Conservation (phyloP, 257 asterid genomes). For the Agastache rugosa region DNA sequence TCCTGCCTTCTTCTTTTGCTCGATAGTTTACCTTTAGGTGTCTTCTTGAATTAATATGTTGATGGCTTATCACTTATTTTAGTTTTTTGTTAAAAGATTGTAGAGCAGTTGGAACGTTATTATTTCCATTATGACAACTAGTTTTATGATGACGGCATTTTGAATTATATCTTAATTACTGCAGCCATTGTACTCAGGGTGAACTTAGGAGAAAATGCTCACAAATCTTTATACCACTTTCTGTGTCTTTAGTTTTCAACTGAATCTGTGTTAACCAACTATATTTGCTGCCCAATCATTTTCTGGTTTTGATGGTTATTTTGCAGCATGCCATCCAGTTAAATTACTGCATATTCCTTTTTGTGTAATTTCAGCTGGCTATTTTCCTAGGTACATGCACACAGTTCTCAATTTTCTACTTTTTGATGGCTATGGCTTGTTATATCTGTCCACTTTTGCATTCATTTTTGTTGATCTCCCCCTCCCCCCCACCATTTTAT, state of each 20-base stretch:
- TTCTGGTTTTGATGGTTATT: not conserved
- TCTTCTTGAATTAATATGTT: not conserved
- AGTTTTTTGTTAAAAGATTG: not conserved
- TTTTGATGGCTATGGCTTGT: not conserved
- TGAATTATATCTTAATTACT: not conserved
- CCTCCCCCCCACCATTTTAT: too few species aligned
- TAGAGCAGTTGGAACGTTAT: not conserved
- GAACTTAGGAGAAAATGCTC: not conserved
- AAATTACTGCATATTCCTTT: not conserved
- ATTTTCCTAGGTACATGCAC: conserved; percentile 2
- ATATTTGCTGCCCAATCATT: conserved; percentile 8
- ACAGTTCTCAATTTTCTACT: not conserved
- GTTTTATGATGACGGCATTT: conserved; percentile 1
- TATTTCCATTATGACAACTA: not conserved
- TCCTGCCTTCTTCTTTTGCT: not conserved
- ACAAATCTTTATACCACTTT: not conserved
- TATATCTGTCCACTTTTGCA: not conserved
- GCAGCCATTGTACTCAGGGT: not conserved
- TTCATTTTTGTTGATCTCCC: too few species aligned
- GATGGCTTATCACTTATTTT: not conserved
- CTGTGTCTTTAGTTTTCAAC: not conserved
- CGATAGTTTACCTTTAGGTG: not conserved
- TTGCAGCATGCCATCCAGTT: conserved; percentile 6
- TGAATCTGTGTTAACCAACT: not conserved
- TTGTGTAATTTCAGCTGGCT: conserved; percentile 8